Evolutionary conservation across 768 basidiomycete genomes (phyloP).

Genomic region (Boletus rubropictus): DNA sequence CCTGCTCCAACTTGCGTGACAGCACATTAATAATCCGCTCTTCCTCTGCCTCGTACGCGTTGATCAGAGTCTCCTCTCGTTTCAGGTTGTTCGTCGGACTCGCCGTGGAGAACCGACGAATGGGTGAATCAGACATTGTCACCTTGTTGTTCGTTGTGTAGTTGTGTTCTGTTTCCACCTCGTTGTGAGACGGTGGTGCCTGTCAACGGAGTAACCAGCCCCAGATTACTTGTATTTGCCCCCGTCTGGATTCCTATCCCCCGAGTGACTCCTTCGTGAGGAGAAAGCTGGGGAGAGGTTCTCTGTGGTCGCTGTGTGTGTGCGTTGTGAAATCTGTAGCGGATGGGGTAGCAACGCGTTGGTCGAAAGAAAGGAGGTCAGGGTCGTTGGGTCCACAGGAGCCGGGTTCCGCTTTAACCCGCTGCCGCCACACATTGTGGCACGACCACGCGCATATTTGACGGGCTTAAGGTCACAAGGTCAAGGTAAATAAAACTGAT

Average conservation of each 20-base stretch:
- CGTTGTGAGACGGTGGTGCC: not conserved
- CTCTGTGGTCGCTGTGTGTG: not conserved
- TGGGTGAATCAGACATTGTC: conserved; percentile 40
- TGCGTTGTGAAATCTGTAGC: not conserved
- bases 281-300: not conserved
- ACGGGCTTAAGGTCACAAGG: too few species aligned
- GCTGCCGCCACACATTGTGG: not conserved
- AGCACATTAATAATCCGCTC: conserved; percentile 81
- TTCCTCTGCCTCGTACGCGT: conserved; percentile 86
- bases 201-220: not conserved
- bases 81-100: conserved; percentile 44
- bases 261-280: not conserved
- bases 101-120: conserved; percentile 51
- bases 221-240: too few species aligned
- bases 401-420: not conserved
- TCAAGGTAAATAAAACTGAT: too few species aligned
- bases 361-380: not conserved
- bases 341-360: not conserved
- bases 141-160: not conserved
- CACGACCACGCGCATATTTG: not conserved
- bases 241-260: not conserved
- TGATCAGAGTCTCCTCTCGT: conserved; percentile 71
- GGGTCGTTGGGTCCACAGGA: not conserved
- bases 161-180: not conserved
- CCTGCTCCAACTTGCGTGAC: conserved; percentile 81